Base-by-base conservation (phyloP, 495 filamentous ascomycete species). In the Daldinia concentrica region DNA sequence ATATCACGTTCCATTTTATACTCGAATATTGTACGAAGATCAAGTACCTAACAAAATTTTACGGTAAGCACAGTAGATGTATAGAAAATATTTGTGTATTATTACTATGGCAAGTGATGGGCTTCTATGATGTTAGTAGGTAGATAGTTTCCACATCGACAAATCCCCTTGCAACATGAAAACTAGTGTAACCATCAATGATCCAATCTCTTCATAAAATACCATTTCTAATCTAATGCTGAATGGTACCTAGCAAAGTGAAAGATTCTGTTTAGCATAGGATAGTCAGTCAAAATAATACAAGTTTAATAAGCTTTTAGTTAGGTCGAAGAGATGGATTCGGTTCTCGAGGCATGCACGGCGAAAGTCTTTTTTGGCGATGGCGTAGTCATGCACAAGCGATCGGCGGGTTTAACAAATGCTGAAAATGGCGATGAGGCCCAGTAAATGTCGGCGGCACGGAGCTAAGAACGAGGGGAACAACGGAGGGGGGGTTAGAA, bases 261-360 rank as follows among this genome's bases (percentile, higher is more conserved):
- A 12, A 48, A 12, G 22, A 3, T 48, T 48, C 43, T 48, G 43
- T 48, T 30, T 54, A 17, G 34, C 0, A 37, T 48, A 36, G 24
- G 24, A 45, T 43, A 24, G 19, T 68, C 65, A 57, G 65, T 54
- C 39, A 29, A 12, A 12, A 45, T 34, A 34, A 54, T 62, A 32
- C 65, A 68, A 55, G 29, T 45, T 39, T 59, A 17, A 34, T 11
- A 22, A n/a, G 14, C 19, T 36, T 36, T 36, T 9, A 15, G 41
- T 27, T 36, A 30, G 27, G 26, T 62, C 50, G 26, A 29, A 39
- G 48, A 45, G 36, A 54, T 19, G 26, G 11, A n/a, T n/a, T 69
- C 59, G 60, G 26, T 29, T 55, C 26, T 60, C 58, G 66, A 36
- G n/a, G 37, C 66, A 69, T 69, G 66, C 60, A 64, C 52, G 9